These are phyloP conservation scores for Colletotrichum lupini DNA, from an alignment of 2,329 filamentous ascomycete species.

Conservation along the genomic window DNA sequence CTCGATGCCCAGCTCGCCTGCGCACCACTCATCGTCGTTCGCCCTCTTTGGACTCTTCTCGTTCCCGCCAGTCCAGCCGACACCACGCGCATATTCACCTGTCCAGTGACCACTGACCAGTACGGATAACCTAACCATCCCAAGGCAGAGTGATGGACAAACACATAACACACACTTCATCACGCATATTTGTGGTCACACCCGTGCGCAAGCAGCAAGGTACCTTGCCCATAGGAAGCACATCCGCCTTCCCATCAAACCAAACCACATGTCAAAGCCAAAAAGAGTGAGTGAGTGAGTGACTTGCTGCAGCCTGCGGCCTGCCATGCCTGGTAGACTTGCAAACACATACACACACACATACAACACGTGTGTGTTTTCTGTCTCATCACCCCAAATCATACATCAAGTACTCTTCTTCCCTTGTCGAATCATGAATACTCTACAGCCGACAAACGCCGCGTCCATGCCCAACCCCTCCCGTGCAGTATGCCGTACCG, in stretches of 20 bases:
- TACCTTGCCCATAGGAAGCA: background rate
- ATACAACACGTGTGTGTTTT: background rate
- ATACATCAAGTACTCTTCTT: background rate
- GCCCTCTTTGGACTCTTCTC: background rate
- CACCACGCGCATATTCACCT: background rate
- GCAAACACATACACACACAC: background rate
- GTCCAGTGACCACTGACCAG: too few species aligned
- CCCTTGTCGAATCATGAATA: background rate
- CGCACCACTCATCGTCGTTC: background rate
- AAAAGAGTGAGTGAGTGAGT: background rate
- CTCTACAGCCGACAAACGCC: constrained; percentile 28
- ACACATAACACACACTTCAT: background rate
- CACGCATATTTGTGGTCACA: background rate
- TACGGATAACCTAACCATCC: too few species aligned
- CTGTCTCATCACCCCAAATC: constrained; percentile 14
- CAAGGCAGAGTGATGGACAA: background rate
- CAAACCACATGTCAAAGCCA: background rate
- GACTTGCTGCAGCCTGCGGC: background rate
- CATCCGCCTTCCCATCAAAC: background rate
- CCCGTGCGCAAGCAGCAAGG: background rate
- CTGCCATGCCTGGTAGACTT: constrained; percentile 1
- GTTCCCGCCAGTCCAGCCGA: background rate
- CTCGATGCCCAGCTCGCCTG: background rate
- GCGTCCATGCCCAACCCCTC: constrained; percentile 3
- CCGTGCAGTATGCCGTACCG: background rate